Conservation (phyloP, 148 eudicot species). For the Oxyria digyna region DNA sequence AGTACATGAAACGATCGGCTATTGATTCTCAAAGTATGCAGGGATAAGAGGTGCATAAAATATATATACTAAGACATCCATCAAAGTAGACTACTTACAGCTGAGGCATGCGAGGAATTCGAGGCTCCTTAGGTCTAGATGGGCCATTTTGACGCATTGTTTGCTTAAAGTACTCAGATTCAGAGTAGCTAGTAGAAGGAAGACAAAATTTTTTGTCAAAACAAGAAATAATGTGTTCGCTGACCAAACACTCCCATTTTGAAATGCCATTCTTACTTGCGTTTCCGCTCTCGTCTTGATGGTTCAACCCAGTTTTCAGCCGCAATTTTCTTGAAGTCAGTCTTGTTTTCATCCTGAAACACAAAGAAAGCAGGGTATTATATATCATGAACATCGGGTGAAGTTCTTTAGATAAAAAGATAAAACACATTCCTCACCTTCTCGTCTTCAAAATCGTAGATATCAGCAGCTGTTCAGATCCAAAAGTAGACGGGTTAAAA, state of each 20-base stretch:
- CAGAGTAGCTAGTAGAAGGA: slow-evolving; percentile 57
- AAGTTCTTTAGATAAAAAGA: neutral
- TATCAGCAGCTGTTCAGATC: slow-evolving; percentile 67
- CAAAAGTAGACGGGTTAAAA: neutral
- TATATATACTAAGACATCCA: neutral
- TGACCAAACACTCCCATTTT: neutral
- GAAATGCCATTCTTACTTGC: slow-evolving; percentile 46
- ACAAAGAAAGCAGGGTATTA: slow-evolving; percentile 3
- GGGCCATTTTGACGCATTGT: slow-evolving; percentile 99
- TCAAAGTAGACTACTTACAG: slow-evolving; percentile 34
- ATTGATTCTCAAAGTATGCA: neutral
- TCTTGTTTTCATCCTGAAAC: slow-evolving; percentile 65
- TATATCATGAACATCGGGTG: neutral
- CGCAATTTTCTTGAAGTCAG: slow-evolving; percentile 82
- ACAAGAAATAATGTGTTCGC: neutral
- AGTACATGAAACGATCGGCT: neutral
- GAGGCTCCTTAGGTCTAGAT: slow-evolving; percentile 78
- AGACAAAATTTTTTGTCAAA: slow-evolving; percentile 7
- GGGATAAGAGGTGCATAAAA: neutral
- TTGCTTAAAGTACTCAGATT: slow-evolving; percentile 97
- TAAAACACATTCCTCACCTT: slow-evolving; percentile 29
- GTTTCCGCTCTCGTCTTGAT: slow-evolving; percentile 87
- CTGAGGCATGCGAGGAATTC: slow-evolving; percentile 99
- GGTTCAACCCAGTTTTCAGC: slow-evolving; percentile 95
- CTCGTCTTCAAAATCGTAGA: slow-evolving; percentile 87